phyloP scores from a whole-genome alignment of 83 land plant species.

The Picea abies region DNA sequence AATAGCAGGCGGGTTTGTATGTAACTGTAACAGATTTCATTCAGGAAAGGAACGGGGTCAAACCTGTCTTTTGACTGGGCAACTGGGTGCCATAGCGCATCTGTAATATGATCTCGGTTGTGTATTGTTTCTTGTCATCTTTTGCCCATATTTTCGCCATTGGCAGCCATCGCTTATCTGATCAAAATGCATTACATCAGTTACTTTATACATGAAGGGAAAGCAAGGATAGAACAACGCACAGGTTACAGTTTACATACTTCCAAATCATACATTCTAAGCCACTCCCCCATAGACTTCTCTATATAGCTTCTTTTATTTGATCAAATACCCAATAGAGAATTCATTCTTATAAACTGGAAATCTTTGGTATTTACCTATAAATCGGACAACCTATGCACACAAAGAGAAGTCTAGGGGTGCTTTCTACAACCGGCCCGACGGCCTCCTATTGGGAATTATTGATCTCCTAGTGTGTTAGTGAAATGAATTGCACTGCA shows the following conservation, averaged over 20 bases:
- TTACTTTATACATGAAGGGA: too few species aligned
- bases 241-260: too few species aligned
- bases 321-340: not conserved
- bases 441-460: too few species aligned
- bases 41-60: not conserved
- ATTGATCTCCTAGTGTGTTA: too few species aligned
- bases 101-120: conserved; percentile 10
- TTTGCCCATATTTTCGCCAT: conserved; percentile 19
- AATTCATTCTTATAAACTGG: not conserved
- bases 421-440: too few species aligned
- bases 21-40: not conserved
- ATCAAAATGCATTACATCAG: not conserved
- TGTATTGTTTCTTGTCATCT: conserved; percentile 3
- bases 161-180: conserved; percentile 11
- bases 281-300: too few species aligned
- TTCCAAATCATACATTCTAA: not conserved
- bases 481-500: too few species aligned
- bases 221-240: too few species aligned
- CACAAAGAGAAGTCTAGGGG: too few species aligned
- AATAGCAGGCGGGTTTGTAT: not conserved
- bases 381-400: too few species aligned
- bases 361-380: too few species aligned
- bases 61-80: conserved; percentile 13
- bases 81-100: not conserved
- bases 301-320: not conserved